phyloP scores from a whole-genome alignment of 2,329 filamentous ascomycete genomes.

The Colletotrichum truncatum region DNA sequence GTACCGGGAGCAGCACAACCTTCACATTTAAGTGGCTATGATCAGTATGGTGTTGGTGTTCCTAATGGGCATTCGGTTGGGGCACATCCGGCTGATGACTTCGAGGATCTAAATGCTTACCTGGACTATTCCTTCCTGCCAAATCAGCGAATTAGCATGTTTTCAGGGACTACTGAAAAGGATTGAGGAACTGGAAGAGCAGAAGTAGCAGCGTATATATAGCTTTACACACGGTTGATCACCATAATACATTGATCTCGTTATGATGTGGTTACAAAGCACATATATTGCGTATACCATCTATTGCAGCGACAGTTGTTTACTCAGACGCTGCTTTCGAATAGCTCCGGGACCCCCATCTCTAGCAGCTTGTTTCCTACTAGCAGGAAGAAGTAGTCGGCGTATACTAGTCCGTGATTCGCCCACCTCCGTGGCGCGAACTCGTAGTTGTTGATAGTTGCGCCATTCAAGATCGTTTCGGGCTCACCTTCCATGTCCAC shows the following conservation, averaged over 20 bases:
- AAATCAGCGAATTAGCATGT: constrained; percentile 37
- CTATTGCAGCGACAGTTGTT: too few species aligned
- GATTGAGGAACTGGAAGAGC: not conserved
- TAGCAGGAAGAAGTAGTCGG: constrained; percentile 57
- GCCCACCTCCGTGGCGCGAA: constrained; percentile 53
- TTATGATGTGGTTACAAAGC: not conserved
- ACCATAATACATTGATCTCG: too few species aligned
- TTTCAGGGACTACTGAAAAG: constrained; percentile 24
- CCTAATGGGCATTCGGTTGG: not conserved
- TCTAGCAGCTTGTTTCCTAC: constrained; percentile 54
- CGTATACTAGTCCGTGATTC: constrained; percentile 58
- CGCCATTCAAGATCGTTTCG: constrained; percentile 55
- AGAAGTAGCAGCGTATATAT: too few species aligned
- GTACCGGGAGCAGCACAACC: not conserved
- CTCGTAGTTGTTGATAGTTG: constrained; percentile 57
- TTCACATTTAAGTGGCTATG: not conserved
- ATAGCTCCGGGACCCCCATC: constrained; percentile 32
- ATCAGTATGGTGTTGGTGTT: not conserved
- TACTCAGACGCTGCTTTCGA: not conserved
- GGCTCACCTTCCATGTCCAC: constrained; percentile 38
- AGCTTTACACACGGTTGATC: too few species aligned
- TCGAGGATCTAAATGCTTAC: constrained; percentile 35
- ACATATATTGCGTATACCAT: not conserved
- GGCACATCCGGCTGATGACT: not conserved
- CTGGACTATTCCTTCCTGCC: constrained; percentile 36